Percentiles rank a stretch among this genome's conserved stretches.
These are phyloP conservation scores for Cyberlindnera petersonii DNA, from an alignment of 805 yeast species.

Conservation along the genomic window DNA sequence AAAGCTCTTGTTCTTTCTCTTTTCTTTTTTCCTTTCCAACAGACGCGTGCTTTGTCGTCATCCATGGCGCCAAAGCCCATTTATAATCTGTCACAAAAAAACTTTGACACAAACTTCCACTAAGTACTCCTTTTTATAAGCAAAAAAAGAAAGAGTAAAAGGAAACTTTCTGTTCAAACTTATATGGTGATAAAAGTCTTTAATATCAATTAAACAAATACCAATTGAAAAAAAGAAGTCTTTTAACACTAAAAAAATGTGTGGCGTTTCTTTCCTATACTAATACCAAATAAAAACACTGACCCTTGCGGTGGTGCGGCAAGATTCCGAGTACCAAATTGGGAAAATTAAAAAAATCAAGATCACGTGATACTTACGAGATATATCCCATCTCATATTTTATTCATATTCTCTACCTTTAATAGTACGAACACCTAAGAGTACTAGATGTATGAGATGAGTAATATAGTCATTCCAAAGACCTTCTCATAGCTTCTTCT, in stretches of 20 bases:
- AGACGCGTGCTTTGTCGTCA: conserved; percentile 4
- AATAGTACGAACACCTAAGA: too few species aligned
- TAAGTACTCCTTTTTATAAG: too few species aligned
- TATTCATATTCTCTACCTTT: too few species aligned
- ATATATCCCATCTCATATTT: too few species aligned
- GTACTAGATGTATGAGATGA: too few species aligned
- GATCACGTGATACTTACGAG: background rate
- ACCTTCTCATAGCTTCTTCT: conserved; percentile 25
- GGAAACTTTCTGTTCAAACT: background rate
- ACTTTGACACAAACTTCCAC: background rate
- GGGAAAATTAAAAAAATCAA: too few species aligned
- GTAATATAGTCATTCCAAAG: too few species aligned
- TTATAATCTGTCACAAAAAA: background rate
- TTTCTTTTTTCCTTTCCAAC: background rate
- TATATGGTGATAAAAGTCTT: background rate
- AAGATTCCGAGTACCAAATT: background rate
- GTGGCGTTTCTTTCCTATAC: background rate
- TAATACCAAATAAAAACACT: background rate
- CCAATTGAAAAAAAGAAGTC: background rate
- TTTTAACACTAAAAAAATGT: too few species aligned
- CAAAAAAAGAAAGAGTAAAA: too few species aligned
- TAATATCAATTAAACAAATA: background rate
- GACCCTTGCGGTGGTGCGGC: conserved; percentile 3
- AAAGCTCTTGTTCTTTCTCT: background rate
- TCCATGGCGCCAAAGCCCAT: background rate